These are phyloP conservation scores for Mycogone perniciosa DNA, from an alignment of 2,329 filamentous ascomycete species.

Conservation along the genomic window DNA sequence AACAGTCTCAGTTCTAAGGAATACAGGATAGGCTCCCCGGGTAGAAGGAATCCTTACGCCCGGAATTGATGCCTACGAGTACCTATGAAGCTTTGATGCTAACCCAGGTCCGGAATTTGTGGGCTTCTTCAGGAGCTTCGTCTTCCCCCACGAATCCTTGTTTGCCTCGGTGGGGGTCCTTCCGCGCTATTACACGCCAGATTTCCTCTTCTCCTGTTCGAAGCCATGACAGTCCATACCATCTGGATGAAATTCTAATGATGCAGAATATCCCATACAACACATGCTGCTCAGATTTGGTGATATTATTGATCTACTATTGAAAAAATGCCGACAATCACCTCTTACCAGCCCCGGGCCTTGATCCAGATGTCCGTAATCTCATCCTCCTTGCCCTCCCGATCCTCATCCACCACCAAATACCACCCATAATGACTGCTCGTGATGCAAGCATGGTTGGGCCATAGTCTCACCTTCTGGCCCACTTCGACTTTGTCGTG, in stretches of 20 bases:
- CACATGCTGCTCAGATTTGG: too few species aligned
- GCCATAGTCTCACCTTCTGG: slow-evolving; percentile 64
- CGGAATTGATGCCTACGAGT: too few species aligned
- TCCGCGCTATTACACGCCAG: not conserved
- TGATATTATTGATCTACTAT: too few species aligned
- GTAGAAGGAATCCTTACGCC: too few species aligned
- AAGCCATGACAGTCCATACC: too few species aligned
- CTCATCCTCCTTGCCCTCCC: slow-evolving; percentile 46
- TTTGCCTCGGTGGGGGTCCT: not conserved
- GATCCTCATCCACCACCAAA: slow-evolving; percentile 61
- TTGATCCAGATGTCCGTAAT: slow-evolving; percentile 66
- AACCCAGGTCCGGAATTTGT: too few species aligned
- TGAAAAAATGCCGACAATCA: not conserved
- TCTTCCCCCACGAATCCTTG: not conserved
- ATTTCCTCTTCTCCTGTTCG: not conserved
- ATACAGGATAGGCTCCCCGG: too few species aligned
- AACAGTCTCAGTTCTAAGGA: too few species aligned
- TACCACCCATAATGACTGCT: slow-evolving; percentile 68
- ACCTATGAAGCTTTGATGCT: too few species aligned
- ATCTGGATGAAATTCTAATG: too few species aligned
- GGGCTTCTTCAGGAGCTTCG: too few species aligned
- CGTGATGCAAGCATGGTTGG: slow-evolving; percentile 76
- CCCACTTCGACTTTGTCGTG: slow-evolving; percentile 44
- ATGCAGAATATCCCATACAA: too few species aligned
- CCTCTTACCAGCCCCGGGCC: slow-evolving; percentile 21